Conservation (phyloP, 1,284 basidiomycete species). For the Cryptococcus sp. region DNA sequence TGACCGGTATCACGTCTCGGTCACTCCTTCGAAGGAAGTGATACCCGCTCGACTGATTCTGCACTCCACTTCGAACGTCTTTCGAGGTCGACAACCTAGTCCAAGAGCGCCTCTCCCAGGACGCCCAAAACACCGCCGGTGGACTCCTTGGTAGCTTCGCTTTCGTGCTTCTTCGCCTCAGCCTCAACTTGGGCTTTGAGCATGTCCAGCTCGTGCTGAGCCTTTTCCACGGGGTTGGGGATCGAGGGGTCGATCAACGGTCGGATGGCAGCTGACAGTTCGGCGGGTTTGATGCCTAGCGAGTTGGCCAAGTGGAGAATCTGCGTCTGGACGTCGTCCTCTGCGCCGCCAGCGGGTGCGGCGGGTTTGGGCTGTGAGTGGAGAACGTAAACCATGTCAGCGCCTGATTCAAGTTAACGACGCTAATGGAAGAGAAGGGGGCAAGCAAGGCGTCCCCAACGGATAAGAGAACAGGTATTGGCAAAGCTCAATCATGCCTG, state of each 20-base stretch:
- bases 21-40: too few relatives aligned
- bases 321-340: constrained; percentile 44
- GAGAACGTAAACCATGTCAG: too few relatives aligned
- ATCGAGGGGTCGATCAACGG: constrained; percentile 51
- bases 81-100: constrained; percentile 23
- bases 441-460: too few relatives aligned
- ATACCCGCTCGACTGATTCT: too few relatives aligned
- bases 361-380: too few relatives aligned
- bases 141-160: constrained; percentile 7
- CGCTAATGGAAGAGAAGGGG: too few relatives aligned
- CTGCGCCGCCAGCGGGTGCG: not conserved
- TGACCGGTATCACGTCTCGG: too few relatives aligned
- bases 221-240: constrained; percentile 42
- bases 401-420: too few relatives aligned
- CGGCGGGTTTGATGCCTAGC: constrained; percentile 50
- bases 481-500: not conserved
- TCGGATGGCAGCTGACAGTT: constrained; percentile 47
- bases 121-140: constrained; percentile 41
- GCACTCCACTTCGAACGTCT: too few relatives aligned
- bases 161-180: constrained; percentile 16
- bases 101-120: constrained; percentile 49
- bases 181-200: constrained; percentile 37
- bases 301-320: constrained; percentile 47
- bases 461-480: not conserved
- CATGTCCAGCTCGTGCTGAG: constrained; percentile 35